Base-by-base conservation (phyloP, 441 rosid genomes). In the Arabidopsis hybrid region DNA sequence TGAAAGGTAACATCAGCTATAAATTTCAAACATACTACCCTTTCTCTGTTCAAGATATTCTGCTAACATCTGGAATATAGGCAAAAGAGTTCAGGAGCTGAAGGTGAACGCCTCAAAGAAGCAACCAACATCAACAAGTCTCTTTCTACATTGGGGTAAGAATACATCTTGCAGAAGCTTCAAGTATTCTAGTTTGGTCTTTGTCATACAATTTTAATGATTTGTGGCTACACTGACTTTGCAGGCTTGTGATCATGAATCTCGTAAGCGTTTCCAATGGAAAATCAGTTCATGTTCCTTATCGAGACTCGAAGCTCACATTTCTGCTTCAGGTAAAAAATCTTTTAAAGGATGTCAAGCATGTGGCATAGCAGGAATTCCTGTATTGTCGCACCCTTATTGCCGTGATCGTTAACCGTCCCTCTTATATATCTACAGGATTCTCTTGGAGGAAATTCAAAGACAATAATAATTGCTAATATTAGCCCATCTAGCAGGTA, bases 51-150 rank as follows among this genome's bases (percentile, higher is more conserved):
- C 40, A 51, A 69, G 64, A 18, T 67, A 47, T 55, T 35, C 31
- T 50, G 57, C 59, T 60, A 67, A 75, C 80, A 26, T 60, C 42
- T 12, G 71, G 60, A 59, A 47, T 50, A 53, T 77, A 96, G 98
- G 81, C 99, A 96, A 74, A 96, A 96, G 84, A 90, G 93, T 82
- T 96, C 99, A 77, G 97, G 98, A 58, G 98, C 99, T 71, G 99
- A 96, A 83, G 99, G 98, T 74, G 98, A 96, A 75, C 97, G 98
- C 49, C 95, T 96, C 43, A 96, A 92, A 85, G 99, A 96, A 85
- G 97, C 99, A 56, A 93, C 98, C 53, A 96, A 93, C 68, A 96
- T 96, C 47, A 96, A 96, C 84, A 96, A 91, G 85, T 96, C 99
- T 32, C 97, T 96, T 76, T 96, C 99, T 26, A 91, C 97, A 67